Base-by-base conservation (phyloP, 73 alveolate genomes). In the Symbiodinium natans region DNA sequence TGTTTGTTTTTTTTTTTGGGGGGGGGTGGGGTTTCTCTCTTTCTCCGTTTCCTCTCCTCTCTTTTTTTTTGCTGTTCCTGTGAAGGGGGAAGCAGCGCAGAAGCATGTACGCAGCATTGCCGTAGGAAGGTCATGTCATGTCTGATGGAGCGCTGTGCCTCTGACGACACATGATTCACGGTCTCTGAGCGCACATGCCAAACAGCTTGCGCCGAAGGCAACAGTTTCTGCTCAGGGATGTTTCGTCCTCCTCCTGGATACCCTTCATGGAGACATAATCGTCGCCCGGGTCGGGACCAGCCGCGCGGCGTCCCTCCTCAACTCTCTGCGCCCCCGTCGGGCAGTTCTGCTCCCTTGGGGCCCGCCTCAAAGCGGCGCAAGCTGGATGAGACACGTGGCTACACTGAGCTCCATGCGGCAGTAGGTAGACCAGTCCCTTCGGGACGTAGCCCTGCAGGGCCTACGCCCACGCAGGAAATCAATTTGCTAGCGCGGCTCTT, bases 281-380 rank as follows among this genome's bases (percentile, higher is more conserved):
- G 40, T 5, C 15, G 23, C 41, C 10, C 41, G 3, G 83, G 83
- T 19, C 83, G 83, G 83, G 83, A 71, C 83, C 83, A 71, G 83
- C 83, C 83, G 83, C 83, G 83, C 83, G 83, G 77, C 77, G 77
- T 59, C 77, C 77, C 77, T 59, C 77, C 77, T 25, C 29, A 59
- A n/a, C 77, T 59, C 77, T n/a, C 29, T 13, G 77, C 77, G 27
- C 36, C 33, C 15, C 15, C 77, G 77, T 10, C 29, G 21, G 41
- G 83, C 41, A 17, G 83, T 6, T 3, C 83, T 31, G 41, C 40
- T 27, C 83, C 41, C 5, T 5, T 41, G 11, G 41, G 23, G 40
- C 83, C 19, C 31, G 59, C 59, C 8, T 4, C 77, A 19, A n/a
- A 71, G 41, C 39, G 83, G 23, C 7, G 41, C 83, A 71, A 21